Conservation (phyloP, 2,329 filamentous ascomycete species). For the Sclerotinia glacialis region DNA sequence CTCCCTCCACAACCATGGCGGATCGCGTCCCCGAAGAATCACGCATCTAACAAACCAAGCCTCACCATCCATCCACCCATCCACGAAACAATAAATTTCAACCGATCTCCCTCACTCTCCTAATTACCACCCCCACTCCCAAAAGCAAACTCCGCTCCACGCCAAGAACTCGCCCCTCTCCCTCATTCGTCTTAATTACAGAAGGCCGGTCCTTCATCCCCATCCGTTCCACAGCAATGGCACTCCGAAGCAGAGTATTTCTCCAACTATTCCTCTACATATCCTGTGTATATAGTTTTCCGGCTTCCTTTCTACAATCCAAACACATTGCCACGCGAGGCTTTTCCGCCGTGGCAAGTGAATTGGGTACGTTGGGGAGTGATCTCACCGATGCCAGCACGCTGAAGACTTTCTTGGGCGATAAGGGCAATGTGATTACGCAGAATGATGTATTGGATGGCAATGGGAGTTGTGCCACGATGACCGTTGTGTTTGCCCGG, state of each 20-base stretch:
- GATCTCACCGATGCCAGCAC: slow-evolving; percentile 17
- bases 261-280: neutral
- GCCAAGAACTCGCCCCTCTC: neutral
- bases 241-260: neutral
- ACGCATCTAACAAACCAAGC: slow-evolving; percentile 5
- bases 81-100: neutral
- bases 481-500: slow-evolving; percentile 35
- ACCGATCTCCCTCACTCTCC: neutral
- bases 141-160: neutral
- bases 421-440: slow-evolving; percentile 15
- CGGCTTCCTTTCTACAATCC: neutral
- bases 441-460: slow-evolving; percentile 15
- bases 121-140: neutral
- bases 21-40: neutral
- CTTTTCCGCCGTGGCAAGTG: slow-evolving; percentile 4
- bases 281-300: neutral
- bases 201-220: slow-evolving; percentile 1
- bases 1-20: neutral
- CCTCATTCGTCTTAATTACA: neutral
- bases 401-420: neutral
- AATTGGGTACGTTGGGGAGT: slow-evolving; percentile 8
- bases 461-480: slow-evolving; percentile 31
- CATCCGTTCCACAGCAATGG: neutral
- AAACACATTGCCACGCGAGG: neutral
- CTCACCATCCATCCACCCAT: neutral